Percentiles rank a stretch among this genome's conserved stretches.
Evolutionary conservation across 306 rosid genomes (phyloP).

Genomic region (Cicer bijugum): DNA sequence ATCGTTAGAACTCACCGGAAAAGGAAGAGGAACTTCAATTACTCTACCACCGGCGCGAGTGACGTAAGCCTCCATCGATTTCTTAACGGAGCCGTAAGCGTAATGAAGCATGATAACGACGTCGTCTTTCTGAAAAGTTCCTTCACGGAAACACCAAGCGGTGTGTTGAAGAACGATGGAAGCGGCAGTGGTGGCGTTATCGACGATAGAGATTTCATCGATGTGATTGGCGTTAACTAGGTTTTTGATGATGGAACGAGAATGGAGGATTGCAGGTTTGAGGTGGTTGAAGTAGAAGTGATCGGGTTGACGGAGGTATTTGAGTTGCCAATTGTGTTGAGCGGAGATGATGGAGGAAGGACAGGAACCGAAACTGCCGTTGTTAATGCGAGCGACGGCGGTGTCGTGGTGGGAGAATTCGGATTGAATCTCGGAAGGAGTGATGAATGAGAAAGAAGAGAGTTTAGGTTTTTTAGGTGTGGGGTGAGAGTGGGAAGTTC

Average conservation of each 20-base stretch:
- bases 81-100: constrained; percentile 88
- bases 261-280: constrained; percentile 55
- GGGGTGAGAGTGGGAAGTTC: constrained; percentile 53
- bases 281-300: constrained; percentile 79
- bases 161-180: constrained; percentile 85
- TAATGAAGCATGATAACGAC: constrained; percentile 89
- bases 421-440: constrained; percentile 58
- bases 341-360: constrained; percentile 70
- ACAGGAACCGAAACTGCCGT: constrained; percentile 91
- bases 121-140: constrained; percentile 67
- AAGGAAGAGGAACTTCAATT: constrained; percentile 82
- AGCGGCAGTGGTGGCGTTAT: constrained; percentile 99
- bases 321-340: constrained; percentile 64
- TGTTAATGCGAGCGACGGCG: constrained; percentile 80
- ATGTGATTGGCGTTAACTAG: constrained; percentile 74
- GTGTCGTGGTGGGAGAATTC: constrained; percentile 85
- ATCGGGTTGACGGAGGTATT: constrained; percentile 80
- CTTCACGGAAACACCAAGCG: constrained; percentile 80
- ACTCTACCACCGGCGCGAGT: constrained; percentile 86
- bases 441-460: constrained; percentile 46
- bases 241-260: constrained; percentile 64
- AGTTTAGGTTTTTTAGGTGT: constrained; percentile 66
- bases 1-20: constrained; percentile 74
- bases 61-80: constrained; percentile 88
- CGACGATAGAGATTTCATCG: constrained; percentile 88